Percentiles rank a stretch among this genome's conserved stretches.
Conservation (phyloP, 805 yeast species). For the Pichia pseudocactophila region DNA sequence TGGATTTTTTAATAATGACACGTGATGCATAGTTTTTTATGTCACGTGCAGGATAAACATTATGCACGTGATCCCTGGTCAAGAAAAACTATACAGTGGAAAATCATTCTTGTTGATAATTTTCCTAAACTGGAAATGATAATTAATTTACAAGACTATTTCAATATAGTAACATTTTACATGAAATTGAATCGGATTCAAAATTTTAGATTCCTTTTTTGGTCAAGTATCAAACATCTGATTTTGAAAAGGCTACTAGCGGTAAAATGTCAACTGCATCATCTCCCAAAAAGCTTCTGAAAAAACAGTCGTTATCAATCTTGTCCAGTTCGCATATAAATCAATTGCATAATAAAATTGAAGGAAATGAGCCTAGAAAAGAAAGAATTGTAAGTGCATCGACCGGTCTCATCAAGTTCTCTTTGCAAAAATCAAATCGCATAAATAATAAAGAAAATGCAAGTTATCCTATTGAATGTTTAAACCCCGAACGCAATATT, state of each 20-base stretch:
- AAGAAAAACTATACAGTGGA: too few species aligned
- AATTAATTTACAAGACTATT: too few species aligned
- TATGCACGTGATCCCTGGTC: not conserved
- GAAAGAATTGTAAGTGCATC: conserved; percentile 40
- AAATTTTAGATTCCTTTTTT: too few species aligned
- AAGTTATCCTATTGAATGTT: not conserved
- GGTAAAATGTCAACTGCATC: conserved; percentile 3
- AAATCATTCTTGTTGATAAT: not conserved
- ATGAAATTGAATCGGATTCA: too few species aligned
- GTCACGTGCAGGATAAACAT: not conserved
- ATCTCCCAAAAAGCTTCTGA: conserved; percentile 9
- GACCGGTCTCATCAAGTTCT: conserved; percentile 43
- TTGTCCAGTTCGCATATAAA: conserved; percentile 23
- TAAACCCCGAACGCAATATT: not conserved
- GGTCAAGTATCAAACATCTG: too few species aligned
- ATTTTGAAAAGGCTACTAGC: too few species aligned
- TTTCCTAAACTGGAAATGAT: not conserved
- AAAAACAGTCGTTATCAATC: conserved; percentile 29
- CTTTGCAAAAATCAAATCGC: conserved; percentile 18
- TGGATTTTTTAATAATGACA: not conserved
- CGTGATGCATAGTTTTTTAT: not conserved
- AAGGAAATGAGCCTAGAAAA: conserved; percentile 20
- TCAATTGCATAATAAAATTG: conserved; percentile 13
- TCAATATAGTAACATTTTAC: too few species aligned
- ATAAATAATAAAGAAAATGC: not conserved